Base-by-base conservation (phyloP, 352 stramenopile genomes). In the Globisporangium iwayamae region DNA sequence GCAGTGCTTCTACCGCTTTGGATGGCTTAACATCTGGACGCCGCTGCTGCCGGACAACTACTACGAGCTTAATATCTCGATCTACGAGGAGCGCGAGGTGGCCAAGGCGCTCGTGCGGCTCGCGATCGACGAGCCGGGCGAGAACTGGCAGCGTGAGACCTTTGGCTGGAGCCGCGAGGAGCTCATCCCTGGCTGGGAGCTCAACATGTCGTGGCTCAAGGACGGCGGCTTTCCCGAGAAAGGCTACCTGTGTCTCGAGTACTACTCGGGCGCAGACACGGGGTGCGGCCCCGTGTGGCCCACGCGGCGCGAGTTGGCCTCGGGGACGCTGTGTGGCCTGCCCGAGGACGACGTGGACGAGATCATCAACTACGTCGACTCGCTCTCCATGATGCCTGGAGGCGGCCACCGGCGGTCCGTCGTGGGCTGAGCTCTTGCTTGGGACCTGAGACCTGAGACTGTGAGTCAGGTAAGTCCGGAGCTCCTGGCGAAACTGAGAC, bases 151-250 rank as follows among this genome's bases (percentile, higher is more conserved):
- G 63, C 68, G 70, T 11, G 81, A 91, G 61, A 91, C 74, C 9
- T 93, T 91, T 64, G 82, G 82, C 13, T 91, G 82, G 85, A 88
- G 75, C 36, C 79, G 82, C 28, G 79, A 85, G n/a, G 83, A 93
- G 67, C 75, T 82, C 38, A 87, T 93, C 28, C 85, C 85, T 0
- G 85, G 85, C 20, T 93, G 85, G 85, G 79, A 91, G 60, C 81
- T 93, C 60, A 91, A 91, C 47, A 68, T 86, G 53, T 89, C 79
- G 56, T 93, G 85, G 85, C 74, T 91, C 47, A 90, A 89, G 63
- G 85, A 93, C 63, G 79, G 83, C 25, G 81, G 79, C 1, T 91
- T 91, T 58, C 81, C 83, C 4, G 81, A 93, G 48, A 91, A 91
- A 74, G 85, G 85, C 10, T 88, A 78, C 62, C 59, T 93, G 39